Evolutionary conservation across 208 protist species (phyloP).

Genomic region (Acanthamoeba healyi): DNA sequence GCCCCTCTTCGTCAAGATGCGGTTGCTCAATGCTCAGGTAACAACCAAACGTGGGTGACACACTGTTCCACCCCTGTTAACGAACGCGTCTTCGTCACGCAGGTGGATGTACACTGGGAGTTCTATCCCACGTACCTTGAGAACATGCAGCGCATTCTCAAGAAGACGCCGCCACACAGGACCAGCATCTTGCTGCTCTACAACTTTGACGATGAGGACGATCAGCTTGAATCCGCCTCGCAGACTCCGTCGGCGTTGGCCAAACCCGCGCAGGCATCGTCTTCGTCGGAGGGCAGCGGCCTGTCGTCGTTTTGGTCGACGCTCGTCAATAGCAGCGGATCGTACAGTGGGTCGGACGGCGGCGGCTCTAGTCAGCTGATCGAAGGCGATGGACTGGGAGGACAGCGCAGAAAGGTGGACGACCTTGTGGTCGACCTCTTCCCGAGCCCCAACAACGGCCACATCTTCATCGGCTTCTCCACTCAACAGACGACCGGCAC

Average conservation of each 20-base stretch:
- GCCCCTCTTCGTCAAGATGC: conserved; percentile 19
- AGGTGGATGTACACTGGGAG: conserved; percentile 46
- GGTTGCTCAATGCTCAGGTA: conserved; percentile 45
- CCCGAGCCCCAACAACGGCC: conserved; percentile 31
- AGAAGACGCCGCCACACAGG: conserved; percentile 25
- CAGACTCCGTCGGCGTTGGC: too few species aligned
- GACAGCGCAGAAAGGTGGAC: background rate
- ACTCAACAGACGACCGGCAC: conserved; percentile 51
- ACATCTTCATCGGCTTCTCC: conserved; percentile 68
- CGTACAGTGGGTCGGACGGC: background rate
- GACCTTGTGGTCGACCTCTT: conserved; percentile 39
- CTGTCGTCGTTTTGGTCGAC: background rate
- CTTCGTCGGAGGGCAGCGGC: background rate
- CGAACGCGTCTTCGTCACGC: background rate
- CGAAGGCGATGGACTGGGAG: background rate
- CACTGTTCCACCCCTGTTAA: background rate
- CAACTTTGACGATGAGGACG: conserved; percentile 35
- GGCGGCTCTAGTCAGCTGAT: background rate
- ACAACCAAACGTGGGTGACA: too few species aligned
- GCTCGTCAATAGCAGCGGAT: background rate
- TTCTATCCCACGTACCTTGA: conserved; percentile 20
- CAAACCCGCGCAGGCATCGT: too few species aligned
- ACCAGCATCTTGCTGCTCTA: conserved; percentile 53
- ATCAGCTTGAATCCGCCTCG: too few species aligned
- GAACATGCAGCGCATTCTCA: conserved; percentile 47